Evolutionary conservation across 441 rosid species (phyloP), one percentile per base, ranked within the genome.

Genomic region (Adansonia madagascariensis): DNA sequence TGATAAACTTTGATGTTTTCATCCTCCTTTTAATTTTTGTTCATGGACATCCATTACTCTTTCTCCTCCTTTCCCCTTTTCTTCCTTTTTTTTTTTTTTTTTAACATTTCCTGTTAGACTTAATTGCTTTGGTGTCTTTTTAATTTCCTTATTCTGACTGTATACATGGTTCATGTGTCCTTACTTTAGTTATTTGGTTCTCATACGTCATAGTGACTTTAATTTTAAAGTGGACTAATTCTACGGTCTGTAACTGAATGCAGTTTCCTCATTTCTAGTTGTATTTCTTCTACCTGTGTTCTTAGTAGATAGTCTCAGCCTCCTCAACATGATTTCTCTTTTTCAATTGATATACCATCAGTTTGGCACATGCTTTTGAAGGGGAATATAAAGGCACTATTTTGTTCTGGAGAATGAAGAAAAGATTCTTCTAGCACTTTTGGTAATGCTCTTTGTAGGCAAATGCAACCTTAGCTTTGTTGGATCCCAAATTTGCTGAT

Each of bases 391-490:
- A 53, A 72, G 18, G 64, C 31, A 10, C 64, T 72, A 6, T 61
- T 74, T 74, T 74, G 60, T 74, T 0, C 31, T 60, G n/a, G 44
- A 71, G 35, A 74, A 61, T 43, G 69, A 22, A 14, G 41, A 47
- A 14, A 44, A 8, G 14, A 44, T 11, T 60, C 69, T 61, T 74
- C 61, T 52, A 71, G 74, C 61, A 8, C 43, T 24, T 71, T 27
- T 27, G 9, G 12, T 35, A 49, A 27, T 15, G 60, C 27, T 31
- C 17, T 50, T 27, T 52, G 27, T 52, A 50, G 43, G 61, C 46
- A 27, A 52, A 71, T 71, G 24, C 61, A 15, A 3, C 14, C 31
- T 15, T n/a, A 1, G n/a, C 39, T 8, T 43, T 52, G 61, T 18
- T 69, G 61, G 8, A 57, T 57, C 12, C 27, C 18, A 44, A 41